Conservation (phyloP, 495 filamentous ascomycete species). For the Geoglossum glabrum region DNA sequence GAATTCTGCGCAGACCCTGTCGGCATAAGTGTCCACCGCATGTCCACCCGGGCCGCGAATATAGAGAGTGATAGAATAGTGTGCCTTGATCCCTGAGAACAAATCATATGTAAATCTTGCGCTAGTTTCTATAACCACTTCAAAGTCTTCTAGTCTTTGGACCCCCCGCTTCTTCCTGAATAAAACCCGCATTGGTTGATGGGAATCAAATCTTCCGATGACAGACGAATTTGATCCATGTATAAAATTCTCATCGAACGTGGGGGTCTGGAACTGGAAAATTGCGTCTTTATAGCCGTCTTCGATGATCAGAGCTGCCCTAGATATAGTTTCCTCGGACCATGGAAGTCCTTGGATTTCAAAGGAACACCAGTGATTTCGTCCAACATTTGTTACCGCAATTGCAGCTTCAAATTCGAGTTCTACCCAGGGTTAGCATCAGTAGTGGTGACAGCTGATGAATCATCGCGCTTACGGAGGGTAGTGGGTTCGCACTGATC, state of each 20-base stretch:
- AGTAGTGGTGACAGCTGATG: not conserved
- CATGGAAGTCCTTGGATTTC: not conserved
- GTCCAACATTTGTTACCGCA: not conserved
- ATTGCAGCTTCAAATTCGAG: not conserved
- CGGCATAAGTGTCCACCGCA: not conserved
- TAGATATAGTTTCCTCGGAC: not conserved
- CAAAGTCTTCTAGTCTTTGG: not conserved
- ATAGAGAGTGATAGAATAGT: not conserved
- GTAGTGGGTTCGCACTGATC: not conserved
- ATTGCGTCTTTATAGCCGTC: not conserved
- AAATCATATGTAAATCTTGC: not conserved
- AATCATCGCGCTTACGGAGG: not conserved
- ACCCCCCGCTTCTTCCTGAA: not conserved
- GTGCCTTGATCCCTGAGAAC: not conserved
- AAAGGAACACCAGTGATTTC: not conserved
- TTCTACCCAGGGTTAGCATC: not conserved
- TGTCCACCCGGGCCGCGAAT: not conserved
- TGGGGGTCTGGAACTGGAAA: not conserved
- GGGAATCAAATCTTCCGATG: not conserved
- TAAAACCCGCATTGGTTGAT: not conserved
- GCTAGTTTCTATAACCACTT: not conserved
- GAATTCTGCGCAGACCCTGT: not conserved
- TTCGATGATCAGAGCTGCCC: not conserved
- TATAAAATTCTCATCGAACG: not conserved
- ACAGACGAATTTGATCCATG: not conserved